Base-by-base conservation (phyloP, 2,329 filamentous ascomycete species). In the Aspergillus puulaauensis region DNA sequence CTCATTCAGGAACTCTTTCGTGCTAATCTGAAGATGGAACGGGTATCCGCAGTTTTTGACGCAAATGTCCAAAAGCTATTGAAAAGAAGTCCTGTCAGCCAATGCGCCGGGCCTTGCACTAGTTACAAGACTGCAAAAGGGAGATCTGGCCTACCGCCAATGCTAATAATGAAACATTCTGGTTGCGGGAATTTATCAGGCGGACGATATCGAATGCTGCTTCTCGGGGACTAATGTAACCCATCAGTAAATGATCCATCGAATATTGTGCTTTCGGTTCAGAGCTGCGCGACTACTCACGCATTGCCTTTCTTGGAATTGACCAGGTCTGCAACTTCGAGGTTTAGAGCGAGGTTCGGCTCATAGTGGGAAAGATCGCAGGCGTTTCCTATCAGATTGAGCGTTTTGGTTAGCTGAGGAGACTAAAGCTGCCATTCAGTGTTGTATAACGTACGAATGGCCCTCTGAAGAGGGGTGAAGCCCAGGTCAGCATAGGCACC, bases 31-130 rank as follows among this genome's bases (percentile, higher is more conserved):
- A 58, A 99, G 86, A 72, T 99, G 95, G 77, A 99, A 99, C 1
- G 95, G 93, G 74, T 99, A 99, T 68, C 95, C 95, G 83, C 95
- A 99, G 79, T 99, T 99, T 82, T 99, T 99, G 77, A 98, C 95
- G 77, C 95, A 98, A 63, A 98, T 98, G 75, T 99, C 95, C 72
- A 99, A 90, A 65, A 99, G 86, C 79, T 88, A 61, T 44, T 15
- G 33, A 27, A 53, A 17, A 50, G 54, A 56, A 56, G 27, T 43
- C 14, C 40, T 39, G 40, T 46, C 44, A 49, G 46, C 24, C 48
- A 56, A 61, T 63, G 51, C 65, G 55, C 55, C 54, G 49, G 49
- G 54, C 33, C 55, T 54, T 52, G 39, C 57, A 48, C 23, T 46
- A 57, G 57, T 52, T 52, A 54, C 40, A 44, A n/a, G 14, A 37